Percentiles rank a stretch among this genome's conserved stretches.
Conservation (phyloP, 2,329 filamentous ascomycete genomes). For the Proliferodiscus dingleyae region DNA sequence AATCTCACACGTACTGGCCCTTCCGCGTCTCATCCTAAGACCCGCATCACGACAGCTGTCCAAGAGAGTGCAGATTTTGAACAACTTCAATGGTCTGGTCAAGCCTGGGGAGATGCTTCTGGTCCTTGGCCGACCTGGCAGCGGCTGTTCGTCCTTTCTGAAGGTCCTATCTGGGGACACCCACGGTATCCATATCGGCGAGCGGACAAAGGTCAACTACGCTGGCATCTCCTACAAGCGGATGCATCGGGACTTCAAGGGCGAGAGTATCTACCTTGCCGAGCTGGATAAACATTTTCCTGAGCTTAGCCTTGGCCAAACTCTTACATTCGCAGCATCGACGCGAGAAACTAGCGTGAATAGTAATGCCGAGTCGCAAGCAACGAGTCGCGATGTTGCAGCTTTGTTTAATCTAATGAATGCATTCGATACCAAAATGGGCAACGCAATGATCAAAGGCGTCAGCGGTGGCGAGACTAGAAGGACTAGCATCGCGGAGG, state of each 20-base stretch:
- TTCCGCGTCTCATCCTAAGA: background rate
- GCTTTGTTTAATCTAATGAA: constrained; percentile 42
- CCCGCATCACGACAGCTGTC: background rate
- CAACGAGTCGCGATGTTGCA: background rate
- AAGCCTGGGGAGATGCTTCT: constrained; percentile 56
- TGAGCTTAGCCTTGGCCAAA: constrained; percentile 66
- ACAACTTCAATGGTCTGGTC: constrained; percentile 56
- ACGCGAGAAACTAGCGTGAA: constrained; percentile 34
- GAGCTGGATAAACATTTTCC: constrained; percentile 70
- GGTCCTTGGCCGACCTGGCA: constrained; percentile 52
- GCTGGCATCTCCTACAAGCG: constrained; percentile 38
- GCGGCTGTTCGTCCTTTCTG: constrained; percentile 55
- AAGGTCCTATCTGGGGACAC: constrained; percentile 51
- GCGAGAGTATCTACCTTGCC: constrained; percentile 51
- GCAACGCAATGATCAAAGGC: constrained; percentile 54
- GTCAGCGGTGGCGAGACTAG: constrained; percentile 57
- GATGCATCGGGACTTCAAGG: constrained; percentile 47
- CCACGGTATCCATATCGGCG: constrained; percentile 47
- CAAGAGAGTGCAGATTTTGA: constrained; percentile 42
- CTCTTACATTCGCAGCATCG: constrained; percentile 64
- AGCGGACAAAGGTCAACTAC: constrained; percentile 51
- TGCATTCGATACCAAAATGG: constrained; percentile 48
- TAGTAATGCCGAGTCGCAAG: background rate
- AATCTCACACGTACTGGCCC: background rate
- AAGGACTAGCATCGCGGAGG: constrained; percentile 46